Evolutionary conservation across 768 basidiomycete genomes (phyloP).

Genomic region (Plicaturopsis crispa): DNA sequence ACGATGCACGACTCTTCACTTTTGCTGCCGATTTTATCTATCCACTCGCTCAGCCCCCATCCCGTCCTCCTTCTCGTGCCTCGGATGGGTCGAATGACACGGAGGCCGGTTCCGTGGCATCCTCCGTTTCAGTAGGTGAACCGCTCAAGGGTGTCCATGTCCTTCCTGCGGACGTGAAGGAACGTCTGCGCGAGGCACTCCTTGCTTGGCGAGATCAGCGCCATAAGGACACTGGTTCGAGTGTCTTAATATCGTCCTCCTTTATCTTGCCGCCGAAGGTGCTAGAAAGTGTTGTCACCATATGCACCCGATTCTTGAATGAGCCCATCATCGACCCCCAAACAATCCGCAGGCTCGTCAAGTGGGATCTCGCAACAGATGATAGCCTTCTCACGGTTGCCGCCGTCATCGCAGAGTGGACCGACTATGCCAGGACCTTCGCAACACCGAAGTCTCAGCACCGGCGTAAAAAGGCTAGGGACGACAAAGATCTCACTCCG

Average conservation of each 20-base stretch:
- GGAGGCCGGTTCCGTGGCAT: too few relatives aligned
- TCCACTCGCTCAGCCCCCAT: conserved; percentile 1
- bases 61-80: background rate
- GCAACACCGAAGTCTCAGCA: too few relatives aligned
- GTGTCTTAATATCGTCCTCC: too few relatives aligned
- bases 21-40: conserved; percentile 7
- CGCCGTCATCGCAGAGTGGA: conserved; percentile 1
- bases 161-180: background rate
- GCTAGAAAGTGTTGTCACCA: conserved; percentile 2
- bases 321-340: background rate
- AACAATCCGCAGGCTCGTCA: background rate
- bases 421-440: background rate
- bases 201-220: background rate
- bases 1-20: conserved; percentile 6
- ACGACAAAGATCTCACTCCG: too few relatives aligned
- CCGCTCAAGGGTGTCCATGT: background rate
- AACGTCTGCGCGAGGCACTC: background rate
- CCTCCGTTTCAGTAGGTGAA: background rate
- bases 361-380: conserved; percentile 2
- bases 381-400: background rate
- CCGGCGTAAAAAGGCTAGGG: too few relatives aligned
- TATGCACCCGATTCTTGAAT: background rate
- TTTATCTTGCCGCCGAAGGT: conserved; percentile 3
- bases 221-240: too few relatives aligned
- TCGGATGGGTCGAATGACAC: background rate